These are phyloP conservation scores for Quercus alba DNA, from an alignment of 306 rosid genomes.

Conservation along the genomic window DNA sequence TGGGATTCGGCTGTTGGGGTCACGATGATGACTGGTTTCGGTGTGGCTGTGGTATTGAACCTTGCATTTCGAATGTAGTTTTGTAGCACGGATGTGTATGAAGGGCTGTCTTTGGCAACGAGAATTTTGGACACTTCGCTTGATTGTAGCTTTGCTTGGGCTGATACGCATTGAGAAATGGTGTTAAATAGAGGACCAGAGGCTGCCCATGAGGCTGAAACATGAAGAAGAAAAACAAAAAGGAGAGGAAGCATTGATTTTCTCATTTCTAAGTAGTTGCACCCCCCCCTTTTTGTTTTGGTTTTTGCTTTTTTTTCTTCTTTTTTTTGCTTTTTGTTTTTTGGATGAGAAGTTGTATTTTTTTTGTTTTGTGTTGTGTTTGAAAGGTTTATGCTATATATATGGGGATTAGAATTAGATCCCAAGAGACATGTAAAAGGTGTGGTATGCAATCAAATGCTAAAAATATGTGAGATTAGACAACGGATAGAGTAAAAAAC, in stretches of 20 bases:
- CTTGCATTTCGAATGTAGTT: conserved; percentile 38
- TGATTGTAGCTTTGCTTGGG: conserved; percentile 12
- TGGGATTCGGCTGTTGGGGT: conserved; percentile 40
- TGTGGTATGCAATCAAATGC: no score
- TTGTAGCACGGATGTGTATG: conserved; percentile 32
- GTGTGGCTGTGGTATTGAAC: conserved; percentile 27
- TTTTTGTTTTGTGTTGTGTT: background rate
- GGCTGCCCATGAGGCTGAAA: conserved; percentile 16
- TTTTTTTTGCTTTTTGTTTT: background rate
- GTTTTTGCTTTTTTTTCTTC: background rate
- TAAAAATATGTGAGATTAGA: no score
- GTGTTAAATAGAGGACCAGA: conserved; percentile 6
- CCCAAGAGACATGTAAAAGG: no score
- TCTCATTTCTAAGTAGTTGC: background rate
- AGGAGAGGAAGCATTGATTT: background rate
- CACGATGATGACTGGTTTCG: conserved; percentile 43
- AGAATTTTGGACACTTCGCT: conserved; percentile 27
- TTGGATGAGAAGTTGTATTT: background rate
- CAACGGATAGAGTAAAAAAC: no score
- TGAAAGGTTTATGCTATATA: no score
- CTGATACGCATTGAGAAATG: conserved; percentile 38
- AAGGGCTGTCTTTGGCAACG: conserved; percentile 29
- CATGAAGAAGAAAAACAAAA: conserved; percentile 17
- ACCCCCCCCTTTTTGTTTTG: background rate
- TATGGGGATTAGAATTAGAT: no score